Base-by-base conservation (phyloP, 2,329 filamentous ascomycete genomes). In the Fonsecaea monophora region DNA sequence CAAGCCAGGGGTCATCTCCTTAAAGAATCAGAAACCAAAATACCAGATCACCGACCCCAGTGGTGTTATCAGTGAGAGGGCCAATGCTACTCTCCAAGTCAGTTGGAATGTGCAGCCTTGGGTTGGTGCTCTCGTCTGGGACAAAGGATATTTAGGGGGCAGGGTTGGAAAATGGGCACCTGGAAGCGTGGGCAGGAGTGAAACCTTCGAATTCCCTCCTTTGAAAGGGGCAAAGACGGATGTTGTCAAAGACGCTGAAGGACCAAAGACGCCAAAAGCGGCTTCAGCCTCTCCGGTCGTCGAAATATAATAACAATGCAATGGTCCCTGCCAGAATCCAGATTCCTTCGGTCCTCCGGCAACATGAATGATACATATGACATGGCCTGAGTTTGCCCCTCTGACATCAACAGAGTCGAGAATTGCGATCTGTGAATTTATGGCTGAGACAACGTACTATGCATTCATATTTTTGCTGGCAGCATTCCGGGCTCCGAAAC, bases 41-140 rank as follows among this genome's bases (percentile, higher is more conserved):
- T 99, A 99, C 83, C 93, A 97, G 77, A 95, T 99, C 80, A 96
- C 94, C 4, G 93, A 97, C 78, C 91, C 94, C 10, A 86, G 86
- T 10, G 91, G 94, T 68, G 89, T 89, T 78, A 85, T 98, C 71
- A 91, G 92, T 54, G 85, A 90, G 75, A 84, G 88, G 57, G 82
- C 85, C 59, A 89, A 95, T 77, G 92, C 94, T 64, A 89, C 87
- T 35, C 82, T 99, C 69, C 88, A 89, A 74, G 82, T 98, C 61
- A 90, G 95, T 76, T 99, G 96, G 88, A 98, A 98, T 80, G 91
- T 98, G 67, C 95, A 99, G 83, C 95, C 95, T 37, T 98, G 94
- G 92, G 92, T 99, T 10, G 95, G 95, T 13, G 80, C 90, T 60
- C 80, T 98, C 78, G 90, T 90, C 50, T 99, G 95, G 95, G 90